Evolutionary conservation across 345 rosid genomes (phyloP).

Genomic region (Trapa incisa): DNA sequence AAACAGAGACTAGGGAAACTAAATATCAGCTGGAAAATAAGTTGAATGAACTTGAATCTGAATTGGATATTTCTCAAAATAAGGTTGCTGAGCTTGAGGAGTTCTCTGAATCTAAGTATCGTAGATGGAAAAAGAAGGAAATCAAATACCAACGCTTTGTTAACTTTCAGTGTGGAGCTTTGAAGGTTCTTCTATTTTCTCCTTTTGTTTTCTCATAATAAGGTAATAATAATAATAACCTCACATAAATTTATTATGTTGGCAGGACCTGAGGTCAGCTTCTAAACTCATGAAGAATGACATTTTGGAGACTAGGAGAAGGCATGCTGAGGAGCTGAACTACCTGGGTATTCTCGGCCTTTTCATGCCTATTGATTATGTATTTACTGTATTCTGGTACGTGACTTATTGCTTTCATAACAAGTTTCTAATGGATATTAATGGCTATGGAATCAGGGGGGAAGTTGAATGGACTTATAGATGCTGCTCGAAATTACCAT

Average conservation of each 20-base stretch:
- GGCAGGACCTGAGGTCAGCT: constrained; percentile 56
- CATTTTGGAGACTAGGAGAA: constrained; percentile 43
- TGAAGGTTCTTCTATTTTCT: constrained; percentile 41
- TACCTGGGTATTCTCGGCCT: constrained; percentile 42
- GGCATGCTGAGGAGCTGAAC: constrained; percentile 47
- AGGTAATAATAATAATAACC: constrained; percentile 7
- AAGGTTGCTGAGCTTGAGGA: constrained; percentile 71
- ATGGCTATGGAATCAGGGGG: constrained; percentile 29
- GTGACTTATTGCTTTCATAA: background rate
- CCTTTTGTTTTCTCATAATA: background rate
- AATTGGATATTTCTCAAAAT: constrained; percentile 36
- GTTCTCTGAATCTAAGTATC: constrained; percentile 46
- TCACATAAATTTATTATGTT: constrained; percentile 6
- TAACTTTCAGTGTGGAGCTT: constrained; percentile 37
- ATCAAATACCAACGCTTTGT: constrained; percentile 40
- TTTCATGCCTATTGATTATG: background rate
- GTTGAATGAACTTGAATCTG: constrained; percentile 46
- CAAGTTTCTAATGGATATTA: background rate
- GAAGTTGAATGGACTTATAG: constrained; percentile 66
- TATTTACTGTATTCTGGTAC: background rate
- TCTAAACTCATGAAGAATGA: constrained; percentile 56
- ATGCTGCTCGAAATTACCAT: constrained; percentile 83
- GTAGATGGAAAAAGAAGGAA: constrained; percentile 66
- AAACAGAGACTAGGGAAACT: constrained; percentile 37
- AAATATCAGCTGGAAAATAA: constrained; percentile 42